These are phyloP conservation scores for Drechslerella dactyloides DNA, from an alignment of 2,329 filamentous ascomycete species.

Conservation along the genomic window DNA sequence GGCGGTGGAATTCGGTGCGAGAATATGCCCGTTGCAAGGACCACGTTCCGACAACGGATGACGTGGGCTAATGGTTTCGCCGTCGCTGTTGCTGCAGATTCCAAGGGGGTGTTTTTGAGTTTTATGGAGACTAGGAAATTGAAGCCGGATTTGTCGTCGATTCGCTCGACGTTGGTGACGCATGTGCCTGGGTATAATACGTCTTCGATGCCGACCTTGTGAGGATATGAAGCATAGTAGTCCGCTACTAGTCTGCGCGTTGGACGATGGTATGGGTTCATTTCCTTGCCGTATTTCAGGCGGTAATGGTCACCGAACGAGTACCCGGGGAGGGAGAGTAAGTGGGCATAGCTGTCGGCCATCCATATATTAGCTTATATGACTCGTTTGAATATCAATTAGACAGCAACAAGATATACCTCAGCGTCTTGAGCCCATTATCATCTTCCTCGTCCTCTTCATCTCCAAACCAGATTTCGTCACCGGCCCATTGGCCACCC, in stretches of 20 bases:
- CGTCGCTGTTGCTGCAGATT: slow-evolving; percentile 32
- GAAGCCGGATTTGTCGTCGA: slow-evolving; percentile 33
- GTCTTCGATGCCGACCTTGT: slow-evolving; percentile 61
- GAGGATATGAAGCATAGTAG: slow-evolving; percentile 65
- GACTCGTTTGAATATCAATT: too few species aligned
- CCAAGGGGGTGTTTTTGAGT: slow-evolving; percentile 59
- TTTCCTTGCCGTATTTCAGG: slow-evolving; percentile 57
- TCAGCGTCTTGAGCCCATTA: slow-evolving; percentile 66
- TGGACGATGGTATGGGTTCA: slow-evolving; percentile 65
- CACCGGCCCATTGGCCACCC: slow-evolving; percentile 68
- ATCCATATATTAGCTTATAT: not conserved
- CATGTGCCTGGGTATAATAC: slow-evolving; percentile 57
- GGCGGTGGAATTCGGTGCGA: slow-evolving; percentile 64
- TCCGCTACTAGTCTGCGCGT: slow-evolving; percentile 64
- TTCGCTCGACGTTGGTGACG: slow-evolving; percentile 45
- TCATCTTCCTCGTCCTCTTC: slow-evolving; percentile 39
- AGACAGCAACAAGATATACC: slow-evolving; percentile 38
- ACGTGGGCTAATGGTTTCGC: slow-evolving; percentile 60
- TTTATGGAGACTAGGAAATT: slow-evolving; percentile 52
- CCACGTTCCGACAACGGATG: slow-evolving; percentile 65
- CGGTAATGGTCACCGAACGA: slow-evolving; percentile 65
- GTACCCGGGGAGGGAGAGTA: slow-evolving; percentile 68
- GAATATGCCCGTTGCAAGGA: slow-evolving; percentile 68
- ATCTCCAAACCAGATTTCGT: slow-evolving; percentile 58
- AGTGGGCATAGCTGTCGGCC: slow-evolving; percentile 64